Conservation (phyloP, 1,284 basidiomycete species). For the Wallemia ichthyophaga region DNA sequence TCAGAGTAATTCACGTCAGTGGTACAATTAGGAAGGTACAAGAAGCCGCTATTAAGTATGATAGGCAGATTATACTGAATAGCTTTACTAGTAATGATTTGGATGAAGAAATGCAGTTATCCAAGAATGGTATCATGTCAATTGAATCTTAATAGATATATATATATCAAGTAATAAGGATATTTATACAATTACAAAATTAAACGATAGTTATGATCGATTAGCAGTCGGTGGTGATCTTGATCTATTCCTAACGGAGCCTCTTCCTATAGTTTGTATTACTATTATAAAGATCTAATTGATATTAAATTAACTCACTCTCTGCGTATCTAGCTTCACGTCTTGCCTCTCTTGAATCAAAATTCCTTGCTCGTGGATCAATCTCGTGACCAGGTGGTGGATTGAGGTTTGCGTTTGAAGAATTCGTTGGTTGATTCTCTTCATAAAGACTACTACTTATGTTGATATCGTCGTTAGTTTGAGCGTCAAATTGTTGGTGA, state of each 20-base stretch:
- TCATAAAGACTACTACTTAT: background rate
- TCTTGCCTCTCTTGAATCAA: background rate
- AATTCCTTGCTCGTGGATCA: background rate
- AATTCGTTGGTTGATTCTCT: background rate
- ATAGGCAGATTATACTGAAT: constrained; percentile 10
- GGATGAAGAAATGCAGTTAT: background rate
- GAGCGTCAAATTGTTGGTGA: background rate
- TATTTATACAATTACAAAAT: background rate
- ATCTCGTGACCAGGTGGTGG: background rate
- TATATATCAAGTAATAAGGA: too few species aligned
- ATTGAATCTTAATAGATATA: background rate
- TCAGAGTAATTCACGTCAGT: constrained; percentile 13
- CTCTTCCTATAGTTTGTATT: background rate
- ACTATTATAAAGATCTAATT: background rate
- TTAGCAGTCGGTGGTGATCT: background rate
- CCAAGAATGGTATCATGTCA: background rate
- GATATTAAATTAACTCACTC: background rate
- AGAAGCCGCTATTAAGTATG: constrained; percentile 12
- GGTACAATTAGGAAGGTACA: constrained; percentile 16
- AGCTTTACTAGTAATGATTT: background rate
- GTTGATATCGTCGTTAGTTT: background rate
- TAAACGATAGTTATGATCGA: background rate
- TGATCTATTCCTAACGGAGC: background rate
- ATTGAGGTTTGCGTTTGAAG: background rate
- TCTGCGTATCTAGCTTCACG: background rate